Conservation (phyloP, 208 protist species). For the Crithidia bombi region DNA sequence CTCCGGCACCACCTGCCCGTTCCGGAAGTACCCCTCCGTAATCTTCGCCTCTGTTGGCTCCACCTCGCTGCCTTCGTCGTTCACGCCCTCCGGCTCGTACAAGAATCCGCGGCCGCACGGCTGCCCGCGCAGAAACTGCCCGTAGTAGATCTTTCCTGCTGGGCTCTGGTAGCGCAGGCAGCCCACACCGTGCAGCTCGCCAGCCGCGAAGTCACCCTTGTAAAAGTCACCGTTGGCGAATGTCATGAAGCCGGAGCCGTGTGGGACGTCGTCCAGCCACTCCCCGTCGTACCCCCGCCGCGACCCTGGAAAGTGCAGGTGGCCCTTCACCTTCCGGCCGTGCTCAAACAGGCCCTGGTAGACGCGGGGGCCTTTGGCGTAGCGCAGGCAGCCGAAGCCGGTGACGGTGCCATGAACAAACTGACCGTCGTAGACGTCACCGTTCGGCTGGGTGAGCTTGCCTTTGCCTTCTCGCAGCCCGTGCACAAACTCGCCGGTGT, state of each 20-base stretch:
- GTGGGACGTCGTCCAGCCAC: conserved; percentile 54
- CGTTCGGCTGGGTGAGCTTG: conserved; percentile 44
- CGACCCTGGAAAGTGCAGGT: conserved; percentile 46
- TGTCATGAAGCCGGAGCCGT: conserved; percentile 50
- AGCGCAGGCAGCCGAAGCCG: conserved; percentile 45
- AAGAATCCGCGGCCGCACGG: conserved; percentile 59
- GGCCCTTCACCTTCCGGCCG: conserved; percentile 46
- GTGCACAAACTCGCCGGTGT: conserved; percentile 49
- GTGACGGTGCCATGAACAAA: conserved; percentile 54
- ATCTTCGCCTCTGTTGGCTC: conserved; percentile 7
- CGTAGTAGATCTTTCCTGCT: conserved; percentile 52
- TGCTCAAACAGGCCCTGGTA: conserved; percentile 41
- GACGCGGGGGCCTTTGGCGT: conserved; percentile 34
- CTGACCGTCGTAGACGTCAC: conserved; percentile 67
- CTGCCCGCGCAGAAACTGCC: conserved; percentile 58
- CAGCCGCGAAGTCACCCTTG: conserved; percentile 48
- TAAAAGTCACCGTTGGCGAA: conserved; percentile 72
- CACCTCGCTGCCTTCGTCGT: conserved; percentile 5
- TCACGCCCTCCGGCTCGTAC: conserved; percentile 19
- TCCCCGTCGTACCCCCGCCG: conserved; percentile 51
- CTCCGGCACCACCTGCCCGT: conserved; percentile 32
- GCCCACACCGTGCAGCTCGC: conserved; percentile 56
- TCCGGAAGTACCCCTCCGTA: conserved; percentile 46
- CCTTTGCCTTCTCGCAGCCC: conserved; percentile 63
- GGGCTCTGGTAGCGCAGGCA: conserved; percentile 41